Evolutionary conservation across 768 basidiomycete species (phyloP), one percentile per base, ranked within the genome.

Genomic region (Suillus spraguei): DNA sequence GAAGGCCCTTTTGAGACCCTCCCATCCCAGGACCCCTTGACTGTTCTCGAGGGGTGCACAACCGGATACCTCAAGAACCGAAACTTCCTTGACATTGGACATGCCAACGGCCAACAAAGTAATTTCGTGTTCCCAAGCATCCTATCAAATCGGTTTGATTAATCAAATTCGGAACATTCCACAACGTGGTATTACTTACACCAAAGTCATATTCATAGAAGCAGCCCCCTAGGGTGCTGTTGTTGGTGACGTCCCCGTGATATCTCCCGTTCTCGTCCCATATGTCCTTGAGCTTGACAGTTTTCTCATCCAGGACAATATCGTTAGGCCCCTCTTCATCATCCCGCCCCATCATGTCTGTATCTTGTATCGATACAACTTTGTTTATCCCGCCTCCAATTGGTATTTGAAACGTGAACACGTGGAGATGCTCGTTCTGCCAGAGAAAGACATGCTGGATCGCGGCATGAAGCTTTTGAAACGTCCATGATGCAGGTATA

Each of bases 151-250:
- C 16, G 41, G 11, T 10, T n/a, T n/a, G n/a, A n/a, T n/a, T 28
- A 28, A 10, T 35, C 53, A 44, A 61, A 35, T 42, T 52, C 24
- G 14, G 47, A 39, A 17, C 20, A 16, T n/a, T 7, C 20, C 9
- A 32, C 39, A 33, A 35, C 50, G 32, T 33, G 22, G 33, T 16
- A 14, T 36, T 17, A 47, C 64, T 59, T 62, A 67, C 63, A 42
- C 68, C 70, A 47, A 71, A 71, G 53, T 69, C 70, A 33, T 71
- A 69, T n/a, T 67, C 36, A 59, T 70, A 70, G 59, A 59, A 59
- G 65, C 62, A 65, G 47, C 59, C 49, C 60, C 60, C 62, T 20
- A 67, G 58, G 35, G 39, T 47, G n/a, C 65, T 49, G 33, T 46
- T 38, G 22, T 56, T 36, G 17, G 56, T 60, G 7, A 53, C 59